Base-by-base conservation (phyloP, 2,329 filamentous ascomycete genomes). In the Hymenotorrendiella dingleyae region DNA sequence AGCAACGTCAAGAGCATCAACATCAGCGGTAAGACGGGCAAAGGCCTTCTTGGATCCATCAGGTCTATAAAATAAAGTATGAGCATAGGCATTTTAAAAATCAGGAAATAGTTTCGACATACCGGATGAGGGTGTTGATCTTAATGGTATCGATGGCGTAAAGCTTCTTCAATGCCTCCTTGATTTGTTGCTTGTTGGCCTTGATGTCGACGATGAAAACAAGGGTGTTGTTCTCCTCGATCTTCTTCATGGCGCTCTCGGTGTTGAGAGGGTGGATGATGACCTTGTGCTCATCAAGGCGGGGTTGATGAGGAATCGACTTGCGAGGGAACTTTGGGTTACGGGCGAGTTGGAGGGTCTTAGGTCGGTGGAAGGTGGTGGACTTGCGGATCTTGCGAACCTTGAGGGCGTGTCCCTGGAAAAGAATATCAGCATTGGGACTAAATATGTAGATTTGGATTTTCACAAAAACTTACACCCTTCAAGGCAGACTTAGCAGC, bases 231-330 rank as follows among this genome's bases (percentile, higher is more conserved):
- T 98, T 90, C 85, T 98, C 93, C 80, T 98, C 93, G 62, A 98
- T 96, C 86, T 96, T 96, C 88, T 98, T 98, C 91, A 98, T 97
- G 65, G 94, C 93, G 66, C 85, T 93, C 85, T 98, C 93, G 50
- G 93, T 98, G 84, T 98, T 98, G 67, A 98, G 81, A 58, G 93
- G 93, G 82, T 96, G 88, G 67, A 97, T 78, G 70, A 98, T 85
- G 69, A 97, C 79, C 83, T 94, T 96, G 81, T 90, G 86, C 75
- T 91, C 86, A 74, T 98, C 93, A 64, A 98, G 86, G 62, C 89
- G 86, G 61, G 90, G 84, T 67, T 80, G 79, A 70, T 91, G 84
- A 63, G 86, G 83, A 68, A 98, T 81, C 59, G 88, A 90, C 80
- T 93, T 94, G 77, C 91, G 89, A 59, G 87, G 90, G 80, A 94